These are phyloP conservation scores for Passalora sequoiae DNA, from an alignment of 2,329 filamentous ascomycete genomes.

Conservation along the genomic window DNA sequence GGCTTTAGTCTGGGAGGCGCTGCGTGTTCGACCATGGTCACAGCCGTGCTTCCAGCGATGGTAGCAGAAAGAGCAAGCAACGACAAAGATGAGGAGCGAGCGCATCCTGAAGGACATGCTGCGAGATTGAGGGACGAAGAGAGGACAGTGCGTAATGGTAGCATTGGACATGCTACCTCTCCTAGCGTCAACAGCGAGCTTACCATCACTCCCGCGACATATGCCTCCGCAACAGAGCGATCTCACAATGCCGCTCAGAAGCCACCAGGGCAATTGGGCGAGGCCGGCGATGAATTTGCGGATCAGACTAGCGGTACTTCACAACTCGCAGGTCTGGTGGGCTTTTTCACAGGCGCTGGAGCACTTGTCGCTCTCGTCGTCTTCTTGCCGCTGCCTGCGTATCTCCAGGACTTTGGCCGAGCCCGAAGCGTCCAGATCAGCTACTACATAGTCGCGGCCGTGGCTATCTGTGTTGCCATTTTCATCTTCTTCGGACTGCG, in stretches of 20 bases:
- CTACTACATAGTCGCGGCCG: slow-evolving; percentile 76
- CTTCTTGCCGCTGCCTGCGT: slow-evolving; percentile 82
- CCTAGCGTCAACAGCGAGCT: slow-evolving; percentile 67
- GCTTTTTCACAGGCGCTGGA: slow-evolving; percentile 86
- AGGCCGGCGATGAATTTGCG: background rate
- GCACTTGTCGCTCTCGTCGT: slow-evolving; percentile 75
- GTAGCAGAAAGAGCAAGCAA: slow-evolving; percentile 34
- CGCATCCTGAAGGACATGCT: slow-evolving; percentile 16
- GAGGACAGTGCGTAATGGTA: slow-evolving; percentile 28
- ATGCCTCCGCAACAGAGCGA: slow-evolving; percentile 33
- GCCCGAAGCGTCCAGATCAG: slow-evolving; percentile 71
- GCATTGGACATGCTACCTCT: slow-evolving; percentile 53
- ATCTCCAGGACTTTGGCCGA: slow-evolving; percentile 67
- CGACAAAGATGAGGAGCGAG: slow-evolving; percentile 17
- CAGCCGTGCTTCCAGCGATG: slow-evolving; percentile 78
- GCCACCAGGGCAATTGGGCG: slow-evolving; percentile 4
- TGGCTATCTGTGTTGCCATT: slow-evolving; percentile 67
- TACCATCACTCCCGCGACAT: slow-evolving; percentile 64
- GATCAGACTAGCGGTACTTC: slow-evolving; percentile 23
- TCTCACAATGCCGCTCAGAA: background rate
- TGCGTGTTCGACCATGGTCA: slow-evolving; percentile 91
- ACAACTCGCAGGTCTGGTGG: slow-evolving; percentile 79
- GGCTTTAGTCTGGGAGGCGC: slow-evolving; percentile 87
- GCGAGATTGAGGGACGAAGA: slow-evolving; percentile 25
- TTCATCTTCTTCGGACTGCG: slow-evolving; percentile 75